Base-by-base conservation (phyloP, 1,284 basidiomycete species). In the Pascua sp. region DNA sequence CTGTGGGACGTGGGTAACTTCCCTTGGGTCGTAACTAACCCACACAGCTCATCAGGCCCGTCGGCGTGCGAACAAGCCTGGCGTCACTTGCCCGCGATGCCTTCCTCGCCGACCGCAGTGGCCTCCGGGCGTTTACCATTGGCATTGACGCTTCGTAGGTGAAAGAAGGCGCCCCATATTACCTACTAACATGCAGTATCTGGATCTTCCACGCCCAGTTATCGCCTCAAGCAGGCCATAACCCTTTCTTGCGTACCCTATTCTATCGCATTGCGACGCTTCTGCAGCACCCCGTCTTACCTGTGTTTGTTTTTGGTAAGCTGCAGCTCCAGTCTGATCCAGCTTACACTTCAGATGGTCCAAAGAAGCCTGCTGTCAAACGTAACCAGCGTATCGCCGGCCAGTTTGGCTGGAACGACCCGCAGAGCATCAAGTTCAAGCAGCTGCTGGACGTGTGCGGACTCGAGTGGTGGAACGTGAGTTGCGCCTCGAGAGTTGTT, bases 381-480 rank as follows among this genome's bases (percentile, higher is more conserved):
- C 81, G 93, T 36, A 49, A 84, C 89, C 48, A 83, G 80, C 46
- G 82, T 80, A 58, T 81, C 70, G 49, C 61, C 0, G 69, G 73
- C 3, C 65, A 66, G 37, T 78, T 77, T 55, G 72, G 74, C 3
- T 82, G 84, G 15, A 75, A 78, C n/a, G 84, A 88, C 67, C 84
- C 83, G 75, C 80, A 89, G 54, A 81, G 82, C 10, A 77, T 78
- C 53, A 82, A 83, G 16, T 89, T 92, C 84, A 88, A 90, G 73
- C 81, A 82, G 42, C 86, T 97, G 52, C 85, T 96, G 5, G 85
- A 89, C 52, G 86, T 88, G 0, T 94, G 94, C 77, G 92, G 93
- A 0, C 90, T 91, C 63, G 88, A 92, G 69, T 91, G 87, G 85
- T 82, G 86, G 70, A 85, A 83, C 70, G 88, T 88, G 65, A 64